Evolutionary conservation across 78 protist species (phyloP).

Genomic region (Fonticula alba): DNA sequence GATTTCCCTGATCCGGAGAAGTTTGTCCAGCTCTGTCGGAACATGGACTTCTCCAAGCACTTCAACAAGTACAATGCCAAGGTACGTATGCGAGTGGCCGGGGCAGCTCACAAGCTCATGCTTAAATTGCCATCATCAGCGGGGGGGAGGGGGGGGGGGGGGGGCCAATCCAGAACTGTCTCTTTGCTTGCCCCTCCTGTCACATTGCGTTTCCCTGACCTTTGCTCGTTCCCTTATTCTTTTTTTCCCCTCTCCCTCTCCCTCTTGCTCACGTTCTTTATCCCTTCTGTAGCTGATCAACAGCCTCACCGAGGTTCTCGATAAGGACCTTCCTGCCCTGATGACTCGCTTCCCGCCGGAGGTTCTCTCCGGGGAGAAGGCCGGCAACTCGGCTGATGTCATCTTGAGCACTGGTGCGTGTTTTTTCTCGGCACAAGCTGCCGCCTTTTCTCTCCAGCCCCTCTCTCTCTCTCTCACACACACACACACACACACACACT

Average conservation of each 20-base stretch:
- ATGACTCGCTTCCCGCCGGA: conserved; percentile 1
- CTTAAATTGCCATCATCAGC: too few species aligned
- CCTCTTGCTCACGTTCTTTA: neutral
- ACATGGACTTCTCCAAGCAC: conserved; percentile 30
- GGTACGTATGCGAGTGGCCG: neutral
- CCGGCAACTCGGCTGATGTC: neutral
- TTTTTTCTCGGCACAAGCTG: neutral
- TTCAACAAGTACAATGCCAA: conserved; percentile 36
- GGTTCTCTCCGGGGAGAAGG: neutral
- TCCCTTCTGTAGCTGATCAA: neutral
- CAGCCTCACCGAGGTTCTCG: conserved; percentile 14
- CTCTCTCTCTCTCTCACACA: neutral
- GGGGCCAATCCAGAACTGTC: too few species aligned
- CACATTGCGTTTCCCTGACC: neutral
- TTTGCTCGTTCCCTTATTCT: neutral
- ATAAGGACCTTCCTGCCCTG: conserved; percentile 34
- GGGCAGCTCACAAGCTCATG: neutral
- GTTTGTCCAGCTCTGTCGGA: conserved; percentile 8
- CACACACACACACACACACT: neutral
- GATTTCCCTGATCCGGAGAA: conserved; percentile 55
- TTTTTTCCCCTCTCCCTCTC: neutral
- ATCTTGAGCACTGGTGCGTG: neutral
- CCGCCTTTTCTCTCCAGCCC: too few species aligned
- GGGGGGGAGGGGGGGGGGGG: neutral
- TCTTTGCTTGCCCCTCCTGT: too few species aligned